phyloP scores from a whole-genome alignment of 2,329 filamentous ascomycete genomes.

The Arthrinium puccinioides region DNA sequence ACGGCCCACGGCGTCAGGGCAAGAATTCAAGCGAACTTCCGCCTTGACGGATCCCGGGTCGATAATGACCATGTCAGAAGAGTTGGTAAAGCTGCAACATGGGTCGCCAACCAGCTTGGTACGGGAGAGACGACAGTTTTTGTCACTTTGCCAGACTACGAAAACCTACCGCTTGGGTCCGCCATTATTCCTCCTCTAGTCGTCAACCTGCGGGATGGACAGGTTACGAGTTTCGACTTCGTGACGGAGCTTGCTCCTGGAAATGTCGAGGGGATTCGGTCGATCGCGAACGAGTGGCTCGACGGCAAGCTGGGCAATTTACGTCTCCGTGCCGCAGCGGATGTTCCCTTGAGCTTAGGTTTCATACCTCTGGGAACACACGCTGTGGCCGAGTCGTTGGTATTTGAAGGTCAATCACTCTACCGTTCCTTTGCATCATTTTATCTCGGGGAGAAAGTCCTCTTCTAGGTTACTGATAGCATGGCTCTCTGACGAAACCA shows the following conservation, averaged over 20 bases:
- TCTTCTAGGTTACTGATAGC: slow-evolving; percentile 22
- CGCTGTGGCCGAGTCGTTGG: slow-evolving; percentile 62
- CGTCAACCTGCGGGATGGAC: slow-evolving; percentile 70
- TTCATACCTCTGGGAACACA: slow-evolving; percentile 74
- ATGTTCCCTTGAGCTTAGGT: slow-evolving; percentile 70
- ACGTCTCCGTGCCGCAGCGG: slow-evolving; percentile 64
- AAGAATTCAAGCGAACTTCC: slow-evolving; percentile 74
- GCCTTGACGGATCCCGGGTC: slow-evolving; percentile 72
- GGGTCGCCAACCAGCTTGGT: slow-evolving; percentile 70
- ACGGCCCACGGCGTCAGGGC: slow-evolving; percentile 71
- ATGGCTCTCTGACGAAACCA: slow-evolving; percentile 8
- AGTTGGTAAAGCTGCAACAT: slow-evolving; percentile 71
- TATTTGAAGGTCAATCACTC: slow-evolving; percentile 77
- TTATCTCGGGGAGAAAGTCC: slow-evolving; percentile 53
- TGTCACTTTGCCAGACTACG: slow-evolving; percentile 79
- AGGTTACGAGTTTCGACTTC: slow-evolving; percentile 72
- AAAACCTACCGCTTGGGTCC: slow-evolving; percentile 67
- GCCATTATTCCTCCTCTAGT: slow-evolving; percentile 69
- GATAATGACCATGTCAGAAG: slow-evolving; percentile 62
- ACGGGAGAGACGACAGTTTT: slow-evolving; percentile 65
- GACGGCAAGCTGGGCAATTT: slow-evolving; percentile 68
- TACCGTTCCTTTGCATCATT: slow-evolving; percentile 55
- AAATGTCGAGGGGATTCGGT: slow-evolving; percentile 67
- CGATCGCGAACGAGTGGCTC: slow-evolving; percentile 82
- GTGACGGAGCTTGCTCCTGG: slow-evolving; percentile 70